Evolutionary conservation across 2,329 filamentous ascomycete genomes (phyloP).

Genomic region (Pezicula radicicola): DNA sequence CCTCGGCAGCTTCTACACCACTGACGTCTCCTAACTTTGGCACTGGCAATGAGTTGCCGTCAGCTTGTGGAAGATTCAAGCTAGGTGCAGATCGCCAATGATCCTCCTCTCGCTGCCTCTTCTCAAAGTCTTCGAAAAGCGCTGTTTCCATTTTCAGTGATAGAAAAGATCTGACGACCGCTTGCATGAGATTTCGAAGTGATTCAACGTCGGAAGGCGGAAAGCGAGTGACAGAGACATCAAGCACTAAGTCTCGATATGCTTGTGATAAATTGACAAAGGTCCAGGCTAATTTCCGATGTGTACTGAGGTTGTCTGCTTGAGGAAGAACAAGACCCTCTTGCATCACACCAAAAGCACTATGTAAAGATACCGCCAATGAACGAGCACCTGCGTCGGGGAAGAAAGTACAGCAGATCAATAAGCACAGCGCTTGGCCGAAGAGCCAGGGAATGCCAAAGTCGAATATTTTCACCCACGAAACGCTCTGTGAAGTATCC

Average conservation of each 20-base stretch:
- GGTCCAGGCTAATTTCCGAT: conserved; percentile 43
- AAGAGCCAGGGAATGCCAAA: conserved; percentile 55
- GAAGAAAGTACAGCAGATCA: conserved; percentile 44
- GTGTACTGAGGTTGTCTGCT: conserved; percentile 30
- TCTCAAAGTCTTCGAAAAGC: conserved; percentile 36
- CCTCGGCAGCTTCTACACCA: conserved; percentile 8
- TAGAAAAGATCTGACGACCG: conserved; percentile 49
- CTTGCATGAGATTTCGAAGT: conserved; percentile 53
- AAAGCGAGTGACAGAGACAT: conserved; percentile 53
- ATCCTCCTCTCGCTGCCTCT: neutral
- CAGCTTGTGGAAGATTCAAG: neutral
- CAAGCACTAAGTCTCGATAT: conserved; percentile 53
- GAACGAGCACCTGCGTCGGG: conserved; percentile 55
- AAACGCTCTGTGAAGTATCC: conserved; percentile 41
- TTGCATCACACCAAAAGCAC: conserved; percentile 43
- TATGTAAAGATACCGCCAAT: conserved; percentile 44
- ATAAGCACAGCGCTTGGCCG: conserved; percentile 50
- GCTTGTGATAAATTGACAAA: conserved; percentile 55
- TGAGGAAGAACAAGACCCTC: conserved; percentile 36
- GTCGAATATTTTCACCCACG: conserved; percentile 47
- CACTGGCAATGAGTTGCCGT: too few species aligned
- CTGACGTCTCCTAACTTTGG: too few species aligned
- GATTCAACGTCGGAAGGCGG: conserved; percentile 44
- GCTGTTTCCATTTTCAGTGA: conserved; percentile 47
- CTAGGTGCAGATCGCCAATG: neutral